Percentiles rank a stretch among this genome's conserved stretches.
These are phyloP conservation scores for Ochetophila trinervis DNA, from an alignment of 306 rosid genomes.

Conservation along the genomic window DNA sequence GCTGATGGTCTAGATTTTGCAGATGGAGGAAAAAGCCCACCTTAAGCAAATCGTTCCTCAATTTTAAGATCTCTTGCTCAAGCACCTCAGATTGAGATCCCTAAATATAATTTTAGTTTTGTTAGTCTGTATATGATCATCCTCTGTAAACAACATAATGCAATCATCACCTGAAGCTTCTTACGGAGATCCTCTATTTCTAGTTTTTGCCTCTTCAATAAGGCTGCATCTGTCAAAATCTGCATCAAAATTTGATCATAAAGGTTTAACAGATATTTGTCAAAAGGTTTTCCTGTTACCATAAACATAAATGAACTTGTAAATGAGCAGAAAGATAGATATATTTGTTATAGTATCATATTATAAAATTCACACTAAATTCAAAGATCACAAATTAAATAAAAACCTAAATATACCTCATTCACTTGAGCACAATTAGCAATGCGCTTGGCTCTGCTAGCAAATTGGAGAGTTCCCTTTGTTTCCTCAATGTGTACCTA, in stretches of 20 bases:
- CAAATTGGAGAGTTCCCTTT: constrained; percentile 97
- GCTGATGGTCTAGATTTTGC: constrained; percentile 6
- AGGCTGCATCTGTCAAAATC: constrained; percentile 93
- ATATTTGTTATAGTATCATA: not conserved
- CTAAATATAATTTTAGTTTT: constrained; percentile 30
- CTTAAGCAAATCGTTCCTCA: constrained; percentile 88
- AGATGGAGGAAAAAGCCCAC: constrained; percentile 29
- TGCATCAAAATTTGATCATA: constrained; percentile 24
- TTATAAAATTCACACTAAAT: not conserved
- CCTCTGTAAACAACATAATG: constrained; percentile 17
- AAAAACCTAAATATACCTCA: constrained; percentile 48
- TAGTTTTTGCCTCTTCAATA: constrained; percentile 83
- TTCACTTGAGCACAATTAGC: constrained; percentile 95
- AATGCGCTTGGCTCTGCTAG: constrained; percentile 95
- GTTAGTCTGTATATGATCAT: constrained; percentile 15
- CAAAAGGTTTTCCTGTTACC: constrained; percentile 4
- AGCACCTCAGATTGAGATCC: constrained; percentile 95
- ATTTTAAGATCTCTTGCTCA: constrained; percentile 82
- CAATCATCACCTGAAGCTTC: constrained; percentile 73
- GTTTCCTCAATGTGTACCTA: constrained; percentile 91
- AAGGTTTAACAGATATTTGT: constrained; percentile 3
- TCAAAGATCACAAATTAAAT: not conserved
- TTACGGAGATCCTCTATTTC: constrained; percentile 87
- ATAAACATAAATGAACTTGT: not conserved
- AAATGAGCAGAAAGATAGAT: not conserved